These are phyloP conservation scores for Sclerotinia glacialis DNA, from an alignment of 2,329 filamentous ascomycete species.

Conservation along the genomic window DNA sequence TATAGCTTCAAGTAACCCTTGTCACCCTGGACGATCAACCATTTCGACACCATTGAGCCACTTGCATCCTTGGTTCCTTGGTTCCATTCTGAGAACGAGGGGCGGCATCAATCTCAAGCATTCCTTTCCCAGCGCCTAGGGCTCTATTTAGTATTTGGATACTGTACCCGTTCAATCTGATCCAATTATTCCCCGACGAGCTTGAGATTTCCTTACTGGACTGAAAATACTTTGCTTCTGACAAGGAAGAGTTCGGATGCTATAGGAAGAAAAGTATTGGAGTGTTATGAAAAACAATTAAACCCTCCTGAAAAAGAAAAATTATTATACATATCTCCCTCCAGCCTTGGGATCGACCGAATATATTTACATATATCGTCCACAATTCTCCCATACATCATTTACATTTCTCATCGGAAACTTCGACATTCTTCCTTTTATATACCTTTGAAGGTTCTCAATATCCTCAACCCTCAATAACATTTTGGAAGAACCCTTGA, in stretches of 20 bases:
- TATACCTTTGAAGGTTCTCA: slow-evolving; percentile 14
- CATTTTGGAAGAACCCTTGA: slow-evolving; percentile 9
- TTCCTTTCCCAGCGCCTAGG: slow-evolving; percentile 23
- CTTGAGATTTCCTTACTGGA: slow-evolving; percentile 19
- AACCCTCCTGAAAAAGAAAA: slow-evolving; percentile 15
- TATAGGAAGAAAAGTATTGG: slow-evolving; percentile 20
- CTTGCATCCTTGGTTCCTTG: slow-evolving; percentile 20
- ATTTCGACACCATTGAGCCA: slow-evolving; percentile 16
- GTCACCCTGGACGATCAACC: slow-evolving; percentile 13
- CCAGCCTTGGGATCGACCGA: slow-evolving; percentile 7
- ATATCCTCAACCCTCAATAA: not conserved
- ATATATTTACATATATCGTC: slow-evolving; percentile 14
- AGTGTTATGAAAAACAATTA: slow-evolving; percentile 21
- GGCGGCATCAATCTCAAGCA: slow-evolving; percentile 21
- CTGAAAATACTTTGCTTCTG: slow-evolving; percentile 20
- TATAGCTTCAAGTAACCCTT: slow-evolving; percentile 17
- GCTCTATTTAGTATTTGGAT: slow-evolving; percentile 7
- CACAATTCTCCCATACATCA: slow-evolving; percentile 4
- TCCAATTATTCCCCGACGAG: slow-evolving; percentile 15
- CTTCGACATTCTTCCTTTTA: slow-evolving; percentile 20
- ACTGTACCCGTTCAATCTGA: slow-evolving; percentile 5
- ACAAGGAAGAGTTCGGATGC: slow-evolving; percentile 17
- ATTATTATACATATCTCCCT: slow-evolving; percentile 19
- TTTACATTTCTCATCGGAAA: slow-evolving; percentile 12
- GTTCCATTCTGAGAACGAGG: slow-evolving; percentile 22